Percentiles rank a stretch among this genome's conserved stretches.
Evolutionary conservation across 2,329 filamentous ascomycete species (phyloP).

Genomic region (Drechmeria coniospora): DNA sequence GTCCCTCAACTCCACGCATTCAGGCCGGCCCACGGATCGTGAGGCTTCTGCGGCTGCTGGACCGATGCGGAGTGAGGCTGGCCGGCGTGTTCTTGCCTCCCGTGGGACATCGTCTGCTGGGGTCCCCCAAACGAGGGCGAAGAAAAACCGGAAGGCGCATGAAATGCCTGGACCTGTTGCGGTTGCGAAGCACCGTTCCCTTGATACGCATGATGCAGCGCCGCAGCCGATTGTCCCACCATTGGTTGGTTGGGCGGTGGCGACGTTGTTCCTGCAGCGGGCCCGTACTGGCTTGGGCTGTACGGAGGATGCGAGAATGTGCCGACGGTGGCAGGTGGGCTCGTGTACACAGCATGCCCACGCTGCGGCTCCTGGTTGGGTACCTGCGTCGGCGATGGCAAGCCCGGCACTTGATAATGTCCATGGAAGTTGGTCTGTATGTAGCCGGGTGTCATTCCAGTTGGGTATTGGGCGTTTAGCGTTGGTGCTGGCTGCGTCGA

Average conservation of each 20-base stretch:
- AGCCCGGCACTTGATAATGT: slow-evolving; percentile 44
- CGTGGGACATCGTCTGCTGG: slow-evolving; percentile 46
- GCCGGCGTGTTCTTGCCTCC: slow-evolving; percentile 15
- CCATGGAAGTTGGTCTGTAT: slow-evolving; percentile 37
- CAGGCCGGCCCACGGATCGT: slow-evolving; percentile 37
- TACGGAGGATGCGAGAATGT: slow-evolving; percentile 37
- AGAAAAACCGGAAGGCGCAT: slow-evolving; percentile 41
- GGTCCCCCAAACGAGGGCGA: slow-evolving; percentile 45
- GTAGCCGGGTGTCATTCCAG: slow-evolving; percentile 31
- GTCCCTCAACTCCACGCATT: slow-evolving; percentile 33
- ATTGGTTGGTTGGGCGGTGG: slow-evolving; percentile 43
- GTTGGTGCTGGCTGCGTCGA: slow-evolving; percentile 18
- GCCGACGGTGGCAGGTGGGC: slow-evolving; percentile 22
- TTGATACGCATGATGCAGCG: slow-evolving; percentile 26
- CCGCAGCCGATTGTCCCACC: slow-evolving; percentile 24
- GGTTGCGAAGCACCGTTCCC: slow-evolving; percentile 18
- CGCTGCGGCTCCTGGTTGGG: slow-evolving; percentile 26
- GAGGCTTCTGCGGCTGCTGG: slow-evolving; percentile 23
- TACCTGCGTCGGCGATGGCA: slow-evolving; percentile 34
- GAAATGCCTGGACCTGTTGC: slow-evolving; percentile 23
- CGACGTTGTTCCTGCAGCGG: slow-evolving; percentile 40
- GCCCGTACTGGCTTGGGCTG: slow-evolving; percentile 44
- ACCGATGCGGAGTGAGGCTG: slow-evolving; percentile 12
- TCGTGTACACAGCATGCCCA: slow-evolving; percentile 22
- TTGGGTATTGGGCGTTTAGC: slow-evolving; percentile 36